Percentiles rank a stretch among this genome's conserved stretches.
These are phyloP conservation scores for Ambrosia hybrid DNA, from an alignment of 140 eudicot genomes.

Conservation along the genomic window DNA sequence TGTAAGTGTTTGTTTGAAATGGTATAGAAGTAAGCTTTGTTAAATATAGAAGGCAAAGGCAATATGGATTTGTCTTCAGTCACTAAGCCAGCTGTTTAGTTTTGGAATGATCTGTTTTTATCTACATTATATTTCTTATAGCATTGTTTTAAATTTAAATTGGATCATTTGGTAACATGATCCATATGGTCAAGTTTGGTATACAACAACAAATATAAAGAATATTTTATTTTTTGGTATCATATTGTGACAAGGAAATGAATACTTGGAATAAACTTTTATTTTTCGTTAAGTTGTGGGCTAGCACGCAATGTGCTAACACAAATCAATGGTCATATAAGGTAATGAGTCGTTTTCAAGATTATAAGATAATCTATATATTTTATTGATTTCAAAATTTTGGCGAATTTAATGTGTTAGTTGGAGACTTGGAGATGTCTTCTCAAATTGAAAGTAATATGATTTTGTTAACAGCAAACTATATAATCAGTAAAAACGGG, in stretches of 20 bases:
- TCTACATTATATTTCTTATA: neutral
- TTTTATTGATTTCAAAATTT: too few relatives aligned
- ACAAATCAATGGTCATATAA: neutral
- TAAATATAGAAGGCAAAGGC: conserved; percentile 28
- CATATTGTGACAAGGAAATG: neutral
- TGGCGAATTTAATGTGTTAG: neutral
- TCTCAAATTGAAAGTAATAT: neutral
- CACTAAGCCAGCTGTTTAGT: conserved; percentile 41
- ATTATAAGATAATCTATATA: too few relatives aligned
- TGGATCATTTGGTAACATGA: neutral
- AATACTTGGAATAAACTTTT: neutral
- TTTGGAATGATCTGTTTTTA: conserved; percentile 23
- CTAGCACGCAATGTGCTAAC: conserved; percentile 10
- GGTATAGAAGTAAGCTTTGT: conserved; percentile 9
- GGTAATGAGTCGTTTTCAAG: too few relatives aligned
- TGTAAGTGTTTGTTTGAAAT: neutral
- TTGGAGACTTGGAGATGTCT: neutral
- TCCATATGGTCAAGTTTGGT: conserved; percentile 22
- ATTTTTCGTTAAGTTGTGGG: conserved; percentile 12
- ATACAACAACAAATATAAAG: neutral
- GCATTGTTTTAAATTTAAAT: neutral
- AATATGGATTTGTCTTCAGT: conserved; percentile 24
- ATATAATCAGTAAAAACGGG: too few relatives aligned
- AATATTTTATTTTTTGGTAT: neutral
- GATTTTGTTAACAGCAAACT: neutral